Conservation (phyloP, 331 rosid genomes). For the Erythrophleum ivorense region DNA sequence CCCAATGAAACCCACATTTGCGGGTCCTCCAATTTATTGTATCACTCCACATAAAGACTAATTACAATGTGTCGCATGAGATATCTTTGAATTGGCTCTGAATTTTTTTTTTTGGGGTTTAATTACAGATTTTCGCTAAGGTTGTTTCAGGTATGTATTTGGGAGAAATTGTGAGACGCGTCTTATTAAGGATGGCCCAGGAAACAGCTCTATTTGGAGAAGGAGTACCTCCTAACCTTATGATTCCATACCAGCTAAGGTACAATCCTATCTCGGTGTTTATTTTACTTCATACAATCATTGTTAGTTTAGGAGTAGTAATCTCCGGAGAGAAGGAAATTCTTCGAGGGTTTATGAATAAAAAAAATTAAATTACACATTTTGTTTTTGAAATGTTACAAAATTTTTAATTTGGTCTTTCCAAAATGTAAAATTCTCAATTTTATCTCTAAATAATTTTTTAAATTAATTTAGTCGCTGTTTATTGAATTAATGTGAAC, state of each 20-base stretch:
- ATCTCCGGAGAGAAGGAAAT: neutral
- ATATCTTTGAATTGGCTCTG: neutral
- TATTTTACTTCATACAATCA: too few species aligned
- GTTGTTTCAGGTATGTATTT: conserved; percentile 62
- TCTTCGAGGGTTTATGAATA: too few species aligned
- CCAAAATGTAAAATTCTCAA: too few species aligned
- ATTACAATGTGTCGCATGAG: neutral
- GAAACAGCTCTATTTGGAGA: conserved; percentile 70
- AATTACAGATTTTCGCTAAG: conserved; percentile 59
- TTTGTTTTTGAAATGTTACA: too few species aligned
- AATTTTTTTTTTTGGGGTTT: neutral
- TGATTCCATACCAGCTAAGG: conserved; percentile 62
- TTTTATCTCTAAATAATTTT: too few species aligned
- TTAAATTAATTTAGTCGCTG: too few species aligned
- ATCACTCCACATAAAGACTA: neutral
- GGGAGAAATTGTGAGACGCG: conserved; percentile 75
- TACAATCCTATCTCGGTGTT: neutral
- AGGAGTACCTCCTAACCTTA: conserved; percentile 54
- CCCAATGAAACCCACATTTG: too few species aligned
- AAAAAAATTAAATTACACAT: too few species aligned
- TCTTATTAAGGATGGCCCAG: conserved; percentile 61
- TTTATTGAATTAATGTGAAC: too few species aligned
- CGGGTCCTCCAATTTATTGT: too few species aligned
- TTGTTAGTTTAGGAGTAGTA: neutral
- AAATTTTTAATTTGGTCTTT: too few species aligned